A percentile compares a stretch with the other conserved stretches of the same genome.
Conservation (phyloP, 2,329 filamentous ascomycete genomes). For the Ophiostoma triangulosporum region DNA sequence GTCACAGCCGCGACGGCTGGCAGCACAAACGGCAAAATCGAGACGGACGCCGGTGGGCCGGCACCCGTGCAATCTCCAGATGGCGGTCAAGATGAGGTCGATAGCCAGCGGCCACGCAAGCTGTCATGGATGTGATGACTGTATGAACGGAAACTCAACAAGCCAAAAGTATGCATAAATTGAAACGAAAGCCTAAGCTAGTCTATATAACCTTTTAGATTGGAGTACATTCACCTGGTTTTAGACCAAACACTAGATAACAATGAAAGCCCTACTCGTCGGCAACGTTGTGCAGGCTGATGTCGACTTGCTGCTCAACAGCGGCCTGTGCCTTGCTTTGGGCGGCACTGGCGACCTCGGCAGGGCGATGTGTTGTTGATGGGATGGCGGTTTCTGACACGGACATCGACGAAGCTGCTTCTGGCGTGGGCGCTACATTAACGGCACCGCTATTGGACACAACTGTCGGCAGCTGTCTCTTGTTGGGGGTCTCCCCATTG, state of each 20-base stretch:
- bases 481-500: not conserved
- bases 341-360: not conserved
- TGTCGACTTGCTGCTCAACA: slow-evolving; percentile 1
- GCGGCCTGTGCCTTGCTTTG: not conserved
- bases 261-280: not conserved
- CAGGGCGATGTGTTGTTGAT: not conserved
- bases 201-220: too few species aligned
- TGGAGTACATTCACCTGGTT: too few species aligned
- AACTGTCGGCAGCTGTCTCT: slow-evolving; percentile 1
- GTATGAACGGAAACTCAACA: not conserved
- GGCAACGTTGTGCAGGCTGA: slow-evolving; percentile 2
- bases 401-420: not conserved
- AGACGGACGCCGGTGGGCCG: not conserved
- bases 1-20: not conserved
- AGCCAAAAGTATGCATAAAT: too few species aligned
- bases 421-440: not conserved
- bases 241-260: not conserved
- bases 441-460: slow-evolving; percentile 1
- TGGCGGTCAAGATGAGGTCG: not conserved
- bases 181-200: too few species aligned
- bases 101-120: not conserved
- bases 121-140: not conserved
- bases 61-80: not conserved
- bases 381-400: too few species aligned
- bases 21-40: not conserved